Evolutionary conservation across 2,329 filamentous ascomycete genomes (phyloP), one percentile per base, ranked within the genome.

Genomic region (Cadophora sp.): DNA sequence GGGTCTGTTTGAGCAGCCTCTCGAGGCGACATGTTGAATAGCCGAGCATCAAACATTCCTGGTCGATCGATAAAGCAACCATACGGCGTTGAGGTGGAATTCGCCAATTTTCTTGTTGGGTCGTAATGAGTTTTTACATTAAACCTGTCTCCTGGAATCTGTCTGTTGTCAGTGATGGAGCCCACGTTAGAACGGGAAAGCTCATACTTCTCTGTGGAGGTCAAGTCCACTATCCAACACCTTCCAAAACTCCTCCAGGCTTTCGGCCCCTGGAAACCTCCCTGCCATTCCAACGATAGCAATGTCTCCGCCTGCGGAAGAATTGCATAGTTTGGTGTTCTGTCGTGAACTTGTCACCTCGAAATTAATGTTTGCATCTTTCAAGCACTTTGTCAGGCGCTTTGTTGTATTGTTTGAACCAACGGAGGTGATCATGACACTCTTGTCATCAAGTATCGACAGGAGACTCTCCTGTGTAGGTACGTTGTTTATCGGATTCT

Each of bases 11-110:
- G 91, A 60, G 88, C 86, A 40, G 92, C 92, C 79, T 94, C 91
- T 71, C 91, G 88, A 11, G 91, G 91, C 34, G 91, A 93, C 89
- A 94, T 93, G 79, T 93, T 93, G 86, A 94, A 94, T 80, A 94
- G 94, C 0, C 89, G 85, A n/a, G 90, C 88, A 73, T 94, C 92
- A 75, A 94, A 94, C 60, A 90, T 83, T 65, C 91, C 90, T 0
- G 91, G 91, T 69, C 92, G 86, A 69, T 92, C 87, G 40, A 69
- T 84, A 81, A 82, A 93, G 81, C 90, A 92, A 24, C 91, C 91
- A 72, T 89, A 92, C 1, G 89, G 90, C 0, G 91, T 92, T 79
- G 92, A 89, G 62, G 87, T 91, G 69, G 91, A 92, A 81, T 93
- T 94, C 78, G 89, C 88, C 53, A 82, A 84, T 79, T 92, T 92